Evolutionary conservation across 2,329 filamentous ascomycete genomes (phyloP).

Genomic region (Didymella lethalis): DNA sequence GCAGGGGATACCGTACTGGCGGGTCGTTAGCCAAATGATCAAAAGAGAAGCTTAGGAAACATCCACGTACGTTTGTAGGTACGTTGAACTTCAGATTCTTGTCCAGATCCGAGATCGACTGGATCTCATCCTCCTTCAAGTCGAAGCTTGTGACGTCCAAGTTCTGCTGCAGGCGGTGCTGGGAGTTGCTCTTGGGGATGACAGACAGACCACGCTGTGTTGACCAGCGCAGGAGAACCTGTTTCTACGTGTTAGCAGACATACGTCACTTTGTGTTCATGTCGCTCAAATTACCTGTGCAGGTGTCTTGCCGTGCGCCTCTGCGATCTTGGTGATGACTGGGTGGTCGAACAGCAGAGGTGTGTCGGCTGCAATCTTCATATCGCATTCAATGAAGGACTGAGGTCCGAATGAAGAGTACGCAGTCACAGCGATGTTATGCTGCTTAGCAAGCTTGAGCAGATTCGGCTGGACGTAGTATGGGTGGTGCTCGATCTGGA

Average conservation of each 20-base stretch:
- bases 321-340: constrained; percentile 73
- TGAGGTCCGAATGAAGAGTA: constrained; percentile 58
- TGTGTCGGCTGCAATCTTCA: constrained; percentile 29
- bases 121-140: constrained; percentile 33
- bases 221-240: constrained; percentile 23
- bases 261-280: not conserved
- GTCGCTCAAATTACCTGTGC: constrained; percentile 64
- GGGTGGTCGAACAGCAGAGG: constrained; percentile 47
- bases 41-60: not conserved
- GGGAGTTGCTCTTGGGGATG: constrained; percentile 48
- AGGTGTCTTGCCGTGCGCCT: constrained; percentile 69
- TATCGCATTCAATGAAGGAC: constrained; percentile 40
- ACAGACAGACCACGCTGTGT: constrained; percentile 57
- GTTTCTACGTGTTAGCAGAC: not conserved
- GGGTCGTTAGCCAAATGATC: constrained; percentile 24
- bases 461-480: constrained; percentile 48
- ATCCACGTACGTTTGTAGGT: constrained; percentile 45
- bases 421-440: constrained; percentile 46
- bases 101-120: constrained; percentile 44
- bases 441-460: constrained; percentile 44
- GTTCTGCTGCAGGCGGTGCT: constrained; percentile 34
- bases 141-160: constrained; percentile 44
- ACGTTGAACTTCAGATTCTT: constrained; percentile 46
- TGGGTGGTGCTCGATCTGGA: constrained; percentile 52
- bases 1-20: constrained; percentile 48